phyloP scores from a whole-genome alignment of 2,329 filamentous ascomycete species.

The Mycosphaerelloides madeirae region DNA sequence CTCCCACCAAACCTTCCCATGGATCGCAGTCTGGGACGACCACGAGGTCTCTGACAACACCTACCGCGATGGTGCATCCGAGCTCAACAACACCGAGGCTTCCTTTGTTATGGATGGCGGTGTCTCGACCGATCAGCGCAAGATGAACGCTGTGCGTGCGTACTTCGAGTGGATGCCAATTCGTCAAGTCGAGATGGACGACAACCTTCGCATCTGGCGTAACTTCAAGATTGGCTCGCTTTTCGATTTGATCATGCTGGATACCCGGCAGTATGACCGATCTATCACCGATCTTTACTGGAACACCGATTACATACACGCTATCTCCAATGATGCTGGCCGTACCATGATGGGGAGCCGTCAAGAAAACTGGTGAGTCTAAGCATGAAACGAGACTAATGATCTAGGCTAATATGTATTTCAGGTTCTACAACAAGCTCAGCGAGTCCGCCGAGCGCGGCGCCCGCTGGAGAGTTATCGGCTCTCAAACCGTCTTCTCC shows the following conservation, averaged over 20 bases:
- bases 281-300: slow-evolving; percentile 52
- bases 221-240: slow-evolving; percentile 62
- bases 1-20: slow-evolving; percentile 53
- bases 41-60: slow-evolving; percentile 61
- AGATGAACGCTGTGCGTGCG: slow-evolving; percentile 67
- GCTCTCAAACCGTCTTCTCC: slow-evolving; percentile 63
- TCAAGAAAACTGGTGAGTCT: slow-evolving; percentile 64
- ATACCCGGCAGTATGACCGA: slow-evolving; percentile 65
- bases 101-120: slow-evolving; percentile 55
- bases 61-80: slow-evolving; percentile 57
- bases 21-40: slow-evolving; percentile 60
- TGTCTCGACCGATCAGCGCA: slow-evolving; percentile 66
- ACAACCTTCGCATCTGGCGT: slow-evolving; percentile 65
- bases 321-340: slow-evolving; percentile 62
- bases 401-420: no score
- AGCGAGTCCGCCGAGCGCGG: slow-evolving; percentile 52
- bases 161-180: slow-evolving; percentile 59
- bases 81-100: slow-evolving; percentile 62
- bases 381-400: no score
- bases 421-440: slow-evolving; percentile 51
- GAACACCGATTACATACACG: slow-evolving; percentile 35
- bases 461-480: slow-evolving; percentile 66
- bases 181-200: slow-evolving; percentile 62
- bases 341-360: slow-evolving; percentile 66
- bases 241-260: slow-evolving; percentile 63